Conservation (phyloP, 1,284 basidiomycete species). For the Fomes fomentarius region DNA sequence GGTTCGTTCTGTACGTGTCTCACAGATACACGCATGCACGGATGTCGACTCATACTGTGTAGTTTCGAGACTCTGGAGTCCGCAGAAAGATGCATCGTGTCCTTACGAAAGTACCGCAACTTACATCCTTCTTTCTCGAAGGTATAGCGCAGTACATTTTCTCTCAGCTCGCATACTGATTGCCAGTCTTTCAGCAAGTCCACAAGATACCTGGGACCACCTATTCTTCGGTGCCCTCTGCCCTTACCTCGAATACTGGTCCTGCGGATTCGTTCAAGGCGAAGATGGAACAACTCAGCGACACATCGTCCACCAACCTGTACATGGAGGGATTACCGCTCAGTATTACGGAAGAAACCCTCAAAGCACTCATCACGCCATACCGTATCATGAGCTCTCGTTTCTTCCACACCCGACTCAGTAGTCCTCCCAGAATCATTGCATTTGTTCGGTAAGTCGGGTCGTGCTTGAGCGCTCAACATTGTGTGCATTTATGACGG, state of each 20-base stretch:
- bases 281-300: constrained; percentile 70
- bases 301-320: constrained; percentile 66
- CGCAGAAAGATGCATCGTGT: constrained; percentile 70
- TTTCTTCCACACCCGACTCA: constrained; percentile 74
- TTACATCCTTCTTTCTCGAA: constrained; percentile 77
- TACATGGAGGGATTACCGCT: constrained; percentile 77
- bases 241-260: constrained; percentile 12
- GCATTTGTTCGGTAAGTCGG: constrained; percentile 67
- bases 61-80: constrained; percentile 67
- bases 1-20: constrained; percentile 71
- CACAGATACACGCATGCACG: neutral
- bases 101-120: constrained; percentile 67
- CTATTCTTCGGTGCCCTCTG: constrained; percentile 39
- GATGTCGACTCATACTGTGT: neutral
- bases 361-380: constrained; percentile 61
- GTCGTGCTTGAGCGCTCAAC: neutral
- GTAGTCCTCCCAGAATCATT: constrained; percentile 73
- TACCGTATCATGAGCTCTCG: constrained; percentile 71
- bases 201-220: constrained; percentile 78
- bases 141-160: constrained; percentile 30
- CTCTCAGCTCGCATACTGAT: neutral
- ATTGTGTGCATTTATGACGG: neutral
- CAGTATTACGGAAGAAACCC: constrained; percentile 56
- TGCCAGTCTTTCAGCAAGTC: constrained; percentile 51
- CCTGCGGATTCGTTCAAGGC: constrained; percentile 62